These are phyloP conservation scores for Neostapfia colusana DNA, from an alignment of 176 grass and related monocot genomes.

Conservation along the genomic window DNA sequence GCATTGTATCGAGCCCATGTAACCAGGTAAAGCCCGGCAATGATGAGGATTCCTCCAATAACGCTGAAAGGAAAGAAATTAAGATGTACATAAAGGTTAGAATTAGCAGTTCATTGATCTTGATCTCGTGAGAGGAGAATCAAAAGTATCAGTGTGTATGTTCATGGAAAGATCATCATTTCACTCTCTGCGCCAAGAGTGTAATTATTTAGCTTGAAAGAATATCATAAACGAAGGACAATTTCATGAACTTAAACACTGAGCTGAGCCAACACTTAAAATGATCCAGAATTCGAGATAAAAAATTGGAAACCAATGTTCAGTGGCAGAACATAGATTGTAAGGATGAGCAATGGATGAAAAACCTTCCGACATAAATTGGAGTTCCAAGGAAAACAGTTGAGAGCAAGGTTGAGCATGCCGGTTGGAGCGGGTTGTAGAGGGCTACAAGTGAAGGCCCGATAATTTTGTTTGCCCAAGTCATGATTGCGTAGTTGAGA, in stretches of 20 bases:
- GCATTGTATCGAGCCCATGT: constrained; percentile 80
- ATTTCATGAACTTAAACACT: neutral
- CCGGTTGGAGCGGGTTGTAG: constrained; percentile 89
- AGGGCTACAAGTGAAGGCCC: constrained; percentile 85
- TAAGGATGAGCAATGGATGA: neutral
- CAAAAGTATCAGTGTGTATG: neutral
- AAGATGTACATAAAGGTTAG: neutral
- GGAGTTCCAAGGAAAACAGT: constrained; percentile 84
- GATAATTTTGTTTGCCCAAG: constrained; percentile 92
- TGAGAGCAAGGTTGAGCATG: constrained; percentile 79
- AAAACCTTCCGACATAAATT: constrained; percentile 94
- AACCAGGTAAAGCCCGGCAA: constrained; percentile 83
- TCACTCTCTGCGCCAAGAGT: neutral
- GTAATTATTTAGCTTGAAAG: neutral
- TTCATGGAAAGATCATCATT: neutral
- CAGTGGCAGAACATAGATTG: neutral
- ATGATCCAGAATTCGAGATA: neutral
- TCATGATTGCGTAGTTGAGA: constrained; percentile 91
- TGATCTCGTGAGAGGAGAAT: neutral
- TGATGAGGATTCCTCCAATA: constrained; percentile 71
- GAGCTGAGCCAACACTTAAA: neutral
- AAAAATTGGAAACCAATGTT: neutral
- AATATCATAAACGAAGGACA: neutral
- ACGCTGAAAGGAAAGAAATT: constrained; percentile 46
- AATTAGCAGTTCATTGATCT: neutral